Evolutionary conservation across 139 green algal species (phyloP).

Genomic region (Pleodorina starrii): DNA sequence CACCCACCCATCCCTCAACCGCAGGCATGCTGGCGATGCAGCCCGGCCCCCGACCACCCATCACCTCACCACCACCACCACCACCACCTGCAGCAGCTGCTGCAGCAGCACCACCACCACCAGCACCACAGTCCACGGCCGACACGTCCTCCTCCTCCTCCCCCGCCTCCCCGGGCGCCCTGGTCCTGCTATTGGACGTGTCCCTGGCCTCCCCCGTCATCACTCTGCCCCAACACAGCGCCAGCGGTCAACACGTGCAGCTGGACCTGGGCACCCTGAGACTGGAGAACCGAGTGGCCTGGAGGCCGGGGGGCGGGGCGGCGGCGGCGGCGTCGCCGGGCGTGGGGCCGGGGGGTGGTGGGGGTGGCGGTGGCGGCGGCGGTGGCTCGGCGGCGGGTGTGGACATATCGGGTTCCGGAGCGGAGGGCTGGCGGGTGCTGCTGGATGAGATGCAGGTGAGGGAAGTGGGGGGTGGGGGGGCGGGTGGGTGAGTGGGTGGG

Average conservation of each 20-base stretch:
- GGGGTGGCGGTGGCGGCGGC: not conserved
- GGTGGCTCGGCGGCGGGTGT: not conserved
- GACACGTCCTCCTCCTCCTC: not conserved
- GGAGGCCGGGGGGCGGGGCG: constrained; percentile 56
- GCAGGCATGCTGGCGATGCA: constrained; percentile 72
- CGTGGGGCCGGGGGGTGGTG: no score
- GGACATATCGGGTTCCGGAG: not conserved
- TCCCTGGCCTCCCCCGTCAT: constrained; percentile 84
- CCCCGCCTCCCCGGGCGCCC: not conserved
- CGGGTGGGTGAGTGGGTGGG: no score
- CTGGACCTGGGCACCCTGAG: constrained; percentile 84
- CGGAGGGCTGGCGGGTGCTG: constrained; percentile 39
- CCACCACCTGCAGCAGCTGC: not conserved
- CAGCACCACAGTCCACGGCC: not conserved
- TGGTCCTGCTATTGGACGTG: constrained; percentile 85
- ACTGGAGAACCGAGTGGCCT: constrained; percentile 72
- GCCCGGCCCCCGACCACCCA: not conserved
- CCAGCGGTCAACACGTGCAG: constrained; percentile 63
- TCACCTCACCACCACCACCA: not conserved
- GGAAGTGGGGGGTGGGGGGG: no score
- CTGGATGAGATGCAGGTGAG: constrained; percentile 61
- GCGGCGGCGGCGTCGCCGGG: not conserved
- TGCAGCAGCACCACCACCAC: not conserved
- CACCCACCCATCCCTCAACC: not conserved
- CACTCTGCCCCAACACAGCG: constrained; percentile 75